Conservation (phyloP, 495 filamentous ascomycete genomes). For the Barbatosphaeria neglecta region DNA sequence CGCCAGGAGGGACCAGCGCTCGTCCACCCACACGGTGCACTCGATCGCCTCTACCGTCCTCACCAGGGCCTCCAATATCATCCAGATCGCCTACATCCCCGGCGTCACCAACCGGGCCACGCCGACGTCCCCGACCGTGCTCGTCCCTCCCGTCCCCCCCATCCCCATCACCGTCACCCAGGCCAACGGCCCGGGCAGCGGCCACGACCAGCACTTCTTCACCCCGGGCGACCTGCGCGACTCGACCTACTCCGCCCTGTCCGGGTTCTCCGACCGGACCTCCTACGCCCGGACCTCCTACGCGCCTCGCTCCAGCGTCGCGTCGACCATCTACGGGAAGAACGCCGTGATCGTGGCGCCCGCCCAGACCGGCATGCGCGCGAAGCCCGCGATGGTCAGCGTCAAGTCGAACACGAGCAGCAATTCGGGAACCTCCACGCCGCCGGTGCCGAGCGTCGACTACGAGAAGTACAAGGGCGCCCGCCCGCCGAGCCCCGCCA, state of each 20-base stretch:
- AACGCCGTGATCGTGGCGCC: conserved; percentile 67
- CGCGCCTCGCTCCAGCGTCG: conserved; percentile 67
- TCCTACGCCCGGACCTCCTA: conserved; percentile 55
- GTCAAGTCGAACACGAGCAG: conserved; percentile 53
- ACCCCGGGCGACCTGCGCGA: conserved; percentile 85
- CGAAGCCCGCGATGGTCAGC: conserved; percentile 82
- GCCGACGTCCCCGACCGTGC: conserved; percentile 66
- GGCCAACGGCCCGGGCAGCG: conserved; percentile 41
- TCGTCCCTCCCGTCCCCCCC: conserved; percentile 85
- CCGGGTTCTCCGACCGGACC: conserved; percentile 52
- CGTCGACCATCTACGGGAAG: conserved; percentile 84
- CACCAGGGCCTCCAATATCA: conserved; percentile 94
- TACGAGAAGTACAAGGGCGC: conserved; percentile 37
- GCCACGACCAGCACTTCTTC: conserved; percentile 84
- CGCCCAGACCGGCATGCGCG: conserved; percentile 71
- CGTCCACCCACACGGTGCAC: conserved; percentile 74
- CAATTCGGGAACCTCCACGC: conserved; percentile 33
- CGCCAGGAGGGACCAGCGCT: conserved; percentile 50
- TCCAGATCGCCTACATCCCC: conserved; percentile 97
- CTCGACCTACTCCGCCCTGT: conserved; percentile 62
- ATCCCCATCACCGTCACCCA: conserved; percentile 60
- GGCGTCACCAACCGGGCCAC: conserved; percentile 90
- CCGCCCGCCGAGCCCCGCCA: conserved; percentile 33
- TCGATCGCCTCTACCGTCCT: conserved; percentile 93
- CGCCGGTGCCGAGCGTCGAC: conserved; percentile 44